Evolutionary conservation across 352 stramenopile genomes (phyloP).

Genomic region (Albugo laibachii): DNA sequence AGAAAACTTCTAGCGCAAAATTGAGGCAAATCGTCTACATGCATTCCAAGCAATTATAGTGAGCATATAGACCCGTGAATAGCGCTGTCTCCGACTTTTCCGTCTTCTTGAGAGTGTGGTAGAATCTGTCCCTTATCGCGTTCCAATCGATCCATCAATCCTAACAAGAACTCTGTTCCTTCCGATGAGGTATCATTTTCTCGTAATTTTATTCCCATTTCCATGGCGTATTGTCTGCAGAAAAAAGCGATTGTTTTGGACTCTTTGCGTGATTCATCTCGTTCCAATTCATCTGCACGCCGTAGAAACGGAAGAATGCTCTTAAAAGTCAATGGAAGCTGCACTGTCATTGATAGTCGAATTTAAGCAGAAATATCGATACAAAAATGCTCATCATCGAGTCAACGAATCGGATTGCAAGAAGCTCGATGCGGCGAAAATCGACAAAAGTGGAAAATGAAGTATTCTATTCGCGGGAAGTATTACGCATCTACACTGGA

Average conservation of each 20-base stretch:
- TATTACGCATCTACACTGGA: too few relatives aligned
- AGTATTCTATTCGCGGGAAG: too few relatives aligned
- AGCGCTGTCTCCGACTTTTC: constrained; percentile 32
- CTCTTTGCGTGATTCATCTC: constrained; percentile 75
- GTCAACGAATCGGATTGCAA: too few relatives aligned
- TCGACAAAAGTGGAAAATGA: too few relatives aligned
- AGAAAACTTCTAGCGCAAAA: constrained; percentile 86
- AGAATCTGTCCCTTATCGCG: constrained; percentile 80
- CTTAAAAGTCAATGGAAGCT: constrained; percentile 88
- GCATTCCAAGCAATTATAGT: not conserved
- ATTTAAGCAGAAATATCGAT: too few relatives aligned
- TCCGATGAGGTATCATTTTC: constrained; percentile 56
- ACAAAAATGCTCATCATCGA: too few relatives aligned
- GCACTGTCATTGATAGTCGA: constrained; percentile 5
- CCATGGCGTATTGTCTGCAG: constrained; percentile 76
- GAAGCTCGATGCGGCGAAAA: too few relatives aligned
- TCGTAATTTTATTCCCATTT: constrained; percentile 73
- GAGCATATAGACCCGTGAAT: not conserved
- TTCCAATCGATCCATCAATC: constrained; percentile 84
- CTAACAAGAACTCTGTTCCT: constrained; percentile 74
- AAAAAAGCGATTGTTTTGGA: constrained; percentile 92
- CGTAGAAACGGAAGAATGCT: constrained; percentile 84
- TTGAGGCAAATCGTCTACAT: constrained; percentile 41
- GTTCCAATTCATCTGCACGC: constrained; percentile 89
- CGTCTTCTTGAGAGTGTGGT: constrained; percentile 81